Base-by-base conservation (phyloP, 768 basidiomycete genomes). In the Rubroboletus pulcherrimus region DNA sequence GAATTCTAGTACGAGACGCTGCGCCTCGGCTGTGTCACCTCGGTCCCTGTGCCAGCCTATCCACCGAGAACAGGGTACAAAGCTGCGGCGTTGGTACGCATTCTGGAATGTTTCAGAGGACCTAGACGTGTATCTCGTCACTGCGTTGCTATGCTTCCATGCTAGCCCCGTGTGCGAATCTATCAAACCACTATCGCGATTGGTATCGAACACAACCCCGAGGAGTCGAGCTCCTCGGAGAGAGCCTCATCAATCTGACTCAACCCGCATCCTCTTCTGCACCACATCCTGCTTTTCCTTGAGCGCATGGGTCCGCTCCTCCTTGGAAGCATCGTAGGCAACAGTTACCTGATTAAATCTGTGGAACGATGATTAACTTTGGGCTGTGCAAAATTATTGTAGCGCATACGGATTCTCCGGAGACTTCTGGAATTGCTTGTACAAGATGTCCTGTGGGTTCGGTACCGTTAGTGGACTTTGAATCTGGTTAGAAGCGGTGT, bases 401-500 rank as follows among this genome's bases (percentile, higher is more conserved):
- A 19, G 14, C 5, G 35, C 88, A 67, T 74, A 95, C 93, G 94
- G 91, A 72, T 97, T 97, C 58, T 97, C 94, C 0, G 93, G 91
- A 2, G 91, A 87, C 72, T 97, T 98, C 72, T 97, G 91, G 84
- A 98, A 98, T 71, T 92, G 85, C 74, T 96, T 97, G 82, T 83
- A 87, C 46, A 97, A 74, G 47, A 93, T 73, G 56, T 98, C 94
- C 83, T 93, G 67, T 59, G 51, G 8, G 34, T 7, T 21, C 14
- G 34, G 49, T 38, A 49, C 10, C 29, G 19, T 61, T 14, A 68
- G 49, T 24, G 26, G 14, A 29, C 34, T 19, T 26, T 30, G 42
- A 29, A 43, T 52, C 21, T 2, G 30, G 51, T 43, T 7, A 40
- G 26, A 51, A 33, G 55, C 41, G 1, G 51, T 42, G n/a, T 9